These are phyloP conservation scores for Gamarada debralockiae DNA, from an alignment of 495 filamentous ascomycete genomes.

Conservation along the genomic window DNA sequence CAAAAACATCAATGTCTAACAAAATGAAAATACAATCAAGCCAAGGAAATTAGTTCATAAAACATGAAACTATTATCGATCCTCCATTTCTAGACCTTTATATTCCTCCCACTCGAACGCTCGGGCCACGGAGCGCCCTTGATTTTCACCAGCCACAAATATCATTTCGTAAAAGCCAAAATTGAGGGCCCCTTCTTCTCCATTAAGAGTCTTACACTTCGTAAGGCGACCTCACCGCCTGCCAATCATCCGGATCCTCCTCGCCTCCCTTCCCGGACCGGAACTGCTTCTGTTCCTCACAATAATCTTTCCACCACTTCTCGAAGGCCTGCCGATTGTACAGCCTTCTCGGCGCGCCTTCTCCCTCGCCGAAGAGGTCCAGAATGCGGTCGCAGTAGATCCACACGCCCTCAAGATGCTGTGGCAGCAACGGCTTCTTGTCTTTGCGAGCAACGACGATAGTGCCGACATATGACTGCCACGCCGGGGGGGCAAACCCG, in stretches of 20 bases:
- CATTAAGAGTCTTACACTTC: background rate
- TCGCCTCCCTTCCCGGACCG: too few relatives aligned
- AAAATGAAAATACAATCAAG: too few relatives aligned
- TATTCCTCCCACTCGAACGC: too few relatives aligned
- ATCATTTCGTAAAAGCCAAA: too few relatives aligned
- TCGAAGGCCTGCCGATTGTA: background rate
- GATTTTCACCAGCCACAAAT: too few relatives aligned
- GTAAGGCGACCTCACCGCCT: background rate
- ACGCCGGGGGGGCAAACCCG: background rate
- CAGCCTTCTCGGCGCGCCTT: background rate
- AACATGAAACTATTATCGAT: too few relatives aligned
- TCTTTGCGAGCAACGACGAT: background rate
- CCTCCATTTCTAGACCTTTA: too few relatives aligned
- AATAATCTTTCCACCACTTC: background rate
- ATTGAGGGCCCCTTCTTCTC: too few relatives aligned
- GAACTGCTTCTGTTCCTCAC: background rate
- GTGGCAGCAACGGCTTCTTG: background rate
- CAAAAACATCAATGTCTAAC: too few relatives aligned
- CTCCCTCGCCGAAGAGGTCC: background rate
- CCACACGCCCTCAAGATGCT: constrained; percentile 3
- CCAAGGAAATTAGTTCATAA: too few relatives aligned
- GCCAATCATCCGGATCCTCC: background rate
- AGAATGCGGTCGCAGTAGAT: constrained; percentile 1
- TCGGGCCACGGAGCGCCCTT: too few relatives aligned
- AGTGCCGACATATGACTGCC: background rate